These are phyloP conservation scores for Cordyceps pruinosa DNA, from an alignment of 2,329 filamentous ascomycete genomes.

Conservation along the genomic window DNA sequence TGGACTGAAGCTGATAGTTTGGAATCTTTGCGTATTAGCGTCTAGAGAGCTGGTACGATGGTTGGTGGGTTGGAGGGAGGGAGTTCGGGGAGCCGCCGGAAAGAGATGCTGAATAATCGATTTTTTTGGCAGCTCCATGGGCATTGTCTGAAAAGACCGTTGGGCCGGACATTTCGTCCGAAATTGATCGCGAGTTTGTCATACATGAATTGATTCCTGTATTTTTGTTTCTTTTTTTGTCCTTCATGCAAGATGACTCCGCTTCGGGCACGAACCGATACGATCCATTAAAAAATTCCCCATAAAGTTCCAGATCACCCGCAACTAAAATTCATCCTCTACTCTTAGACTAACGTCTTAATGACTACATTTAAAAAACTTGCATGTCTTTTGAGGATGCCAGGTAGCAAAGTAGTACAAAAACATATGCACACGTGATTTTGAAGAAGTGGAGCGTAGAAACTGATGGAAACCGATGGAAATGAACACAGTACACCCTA, in stretches of 20 bases:
- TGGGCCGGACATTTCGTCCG: too few relatives aligned
- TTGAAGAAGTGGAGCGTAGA: neutral
- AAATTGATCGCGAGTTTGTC: too few relatives aligned
- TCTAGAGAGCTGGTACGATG: neutral
- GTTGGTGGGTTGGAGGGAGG: neutral
- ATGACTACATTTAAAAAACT: neutral
- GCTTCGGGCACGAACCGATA: neutral
- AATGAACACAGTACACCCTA: neutral
- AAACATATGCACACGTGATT: neutral
- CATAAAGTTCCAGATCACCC: neutral
- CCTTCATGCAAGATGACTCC: too few relatives aligned
- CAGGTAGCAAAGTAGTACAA: neutral
- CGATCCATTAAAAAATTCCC: neutral
- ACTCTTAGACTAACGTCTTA: neutral
- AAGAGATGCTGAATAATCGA: conserved; percentile 9
- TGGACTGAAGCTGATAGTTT: conserved; percentile 7
- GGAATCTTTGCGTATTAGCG: conserved; percentile 8
- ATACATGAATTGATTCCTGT: too few relatives aligned
- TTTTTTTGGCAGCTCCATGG: too few relatives aligned
- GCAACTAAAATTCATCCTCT: neutral
- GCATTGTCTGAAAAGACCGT: too few relatives aligned
- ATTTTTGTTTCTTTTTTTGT: too few relatives aligned
- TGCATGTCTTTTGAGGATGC: neutral
- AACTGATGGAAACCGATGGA: neutral
- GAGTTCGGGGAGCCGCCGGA: neutral